Percentiles rank a stretch among this genome's conserved stretches.
Conservation (phyloP, 2,329 filamentous ascomycete genomes). For the Aspergillus sojae region DNA sequence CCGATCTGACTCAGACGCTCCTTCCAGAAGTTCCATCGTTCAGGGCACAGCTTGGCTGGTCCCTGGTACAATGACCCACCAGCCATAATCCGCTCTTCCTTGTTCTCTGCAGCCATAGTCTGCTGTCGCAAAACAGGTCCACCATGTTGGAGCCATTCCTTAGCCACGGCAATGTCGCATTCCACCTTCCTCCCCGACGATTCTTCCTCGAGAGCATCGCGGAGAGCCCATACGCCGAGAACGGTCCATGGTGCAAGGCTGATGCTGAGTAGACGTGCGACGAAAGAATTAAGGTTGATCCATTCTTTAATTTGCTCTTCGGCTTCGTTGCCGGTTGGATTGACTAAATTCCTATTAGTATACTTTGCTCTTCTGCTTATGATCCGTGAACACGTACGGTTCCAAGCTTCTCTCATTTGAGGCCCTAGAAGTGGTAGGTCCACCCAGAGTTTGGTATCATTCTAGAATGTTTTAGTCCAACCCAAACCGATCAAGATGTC, state of each 20-base stretch:
- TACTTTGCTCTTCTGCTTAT: neutral
- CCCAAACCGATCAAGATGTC: neutral
- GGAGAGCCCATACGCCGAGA: conserved; percentile 16
- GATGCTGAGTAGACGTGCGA: conserved; percentile 13
- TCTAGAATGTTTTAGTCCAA: neutral
- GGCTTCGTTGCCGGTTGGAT: neutral
- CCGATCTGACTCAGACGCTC: conserved; percentile 7
- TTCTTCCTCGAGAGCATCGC: conserved; percentile 12
- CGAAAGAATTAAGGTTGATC: conserved; percentile 16
- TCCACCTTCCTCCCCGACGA: neutral
- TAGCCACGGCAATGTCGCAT: conserved; percentile 6
- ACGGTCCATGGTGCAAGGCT: neutral
- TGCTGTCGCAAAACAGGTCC: conserved; percentile 1
- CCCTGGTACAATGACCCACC: conserved; percentile 13
- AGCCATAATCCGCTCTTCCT: conserved; percentile 4
- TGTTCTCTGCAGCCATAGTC: neutral
- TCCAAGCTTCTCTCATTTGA: conserved; percentile 15
- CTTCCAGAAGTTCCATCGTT: conserved; percentile 20
- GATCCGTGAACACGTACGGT: conserved; percentile 2
- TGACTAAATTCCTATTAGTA: neutral
- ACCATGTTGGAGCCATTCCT: conserved; percentile 14
- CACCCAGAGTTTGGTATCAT: conserved; percentile 6
- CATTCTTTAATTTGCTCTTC: conserved; percentile 4
- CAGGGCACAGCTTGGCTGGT: conserved; percentile 6
- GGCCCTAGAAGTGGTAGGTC: conserved; percentile 18